Evolutionary conservation across 1,284 basidiomycete species (phyloP).

Genomic region (Pholiota adiposa): DNA sequence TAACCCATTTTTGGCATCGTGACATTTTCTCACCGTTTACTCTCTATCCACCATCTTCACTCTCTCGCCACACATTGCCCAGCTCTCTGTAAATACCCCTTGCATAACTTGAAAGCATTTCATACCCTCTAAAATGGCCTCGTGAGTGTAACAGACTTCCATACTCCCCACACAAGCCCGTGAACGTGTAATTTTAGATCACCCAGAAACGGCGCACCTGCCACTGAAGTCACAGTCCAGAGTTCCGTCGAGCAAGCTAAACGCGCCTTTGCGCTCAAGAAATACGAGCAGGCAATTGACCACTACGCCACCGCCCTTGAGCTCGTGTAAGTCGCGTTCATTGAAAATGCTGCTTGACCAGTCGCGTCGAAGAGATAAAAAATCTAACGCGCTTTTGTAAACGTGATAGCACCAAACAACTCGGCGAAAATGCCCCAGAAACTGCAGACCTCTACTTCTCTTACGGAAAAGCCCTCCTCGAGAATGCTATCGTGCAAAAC

Average conservation of each 20-base stretch:
- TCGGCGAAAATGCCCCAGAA: constrained; percentile 77
- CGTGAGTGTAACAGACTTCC: constrained; percentile 14
- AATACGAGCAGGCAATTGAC: constrained; percentile 86
- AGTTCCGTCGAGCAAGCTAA: constrained; percentile 73
- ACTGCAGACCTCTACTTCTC: constrained; percentile 83
- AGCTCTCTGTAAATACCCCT: constrained; percentile 7
- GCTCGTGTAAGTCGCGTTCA: constrained; percentile 61
- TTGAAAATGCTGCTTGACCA: constrained; percentile 14
- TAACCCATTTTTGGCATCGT: constrained; percentile 19
- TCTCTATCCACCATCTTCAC: constrained; percentile 15
- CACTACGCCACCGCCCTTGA: constrained; percentile 87
- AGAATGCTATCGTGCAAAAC: constrained; percentile 83
- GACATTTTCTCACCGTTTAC: constrained; percentile 17
- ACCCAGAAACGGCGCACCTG: constrained; percentile 13
- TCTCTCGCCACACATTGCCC: constrained; percentile 11
- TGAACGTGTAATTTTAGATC: constrained; percentile 12
- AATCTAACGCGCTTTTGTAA: constrained; percentile 15
- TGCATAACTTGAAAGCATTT: constrained; percentile 4
- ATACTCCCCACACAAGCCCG: background rate
- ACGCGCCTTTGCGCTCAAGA: constrained; percentile 85
- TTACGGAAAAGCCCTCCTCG: constrained; percentile 87
- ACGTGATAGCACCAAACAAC: constrained; percentile 61
- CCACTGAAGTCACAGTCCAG: constrained; percentile 46
- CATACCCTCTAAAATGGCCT: constrained; percentile 17
- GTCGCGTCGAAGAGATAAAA: constrained; percentile 25